These are phyloP conservation scores for Pythium scleroteichum DNA, from an alignment of 352 stramenopile species.

Conservation along the genomic window DNA sequence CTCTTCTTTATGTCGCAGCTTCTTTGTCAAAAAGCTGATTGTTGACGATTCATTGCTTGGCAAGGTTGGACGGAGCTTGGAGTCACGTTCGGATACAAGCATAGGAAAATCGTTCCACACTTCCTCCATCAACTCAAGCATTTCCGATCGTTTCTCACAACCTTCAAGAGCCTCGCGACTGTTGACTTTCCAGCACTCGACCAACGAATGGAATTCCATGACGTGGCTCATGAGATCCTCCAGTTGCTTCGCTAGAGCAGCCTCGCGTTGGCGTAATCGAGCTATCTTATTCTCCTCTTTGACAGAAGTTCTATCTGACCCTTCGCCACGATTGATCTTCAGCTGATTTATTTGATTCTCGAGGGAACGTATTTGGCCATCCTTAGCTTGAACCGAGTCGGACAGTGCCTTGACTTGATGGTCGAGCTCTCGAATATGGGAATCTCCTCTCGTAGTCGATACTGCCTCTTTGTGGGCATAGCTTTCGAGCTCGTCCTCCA, in stretches of 20 bases:
- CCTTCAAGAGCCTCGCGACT: constrained; percentile 43
- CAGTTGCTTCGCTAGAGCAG: constrained; percentile 32
- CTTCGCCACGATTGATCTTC: constrained; percentile 9
- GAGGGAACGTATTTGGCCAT: constrained; percentile 34
- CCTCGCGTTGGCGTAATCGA: constrained; percentile 25
- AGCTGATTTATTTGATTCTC: constrained; percentile 40
- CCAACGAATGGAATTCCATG: constrained; percentile 43
- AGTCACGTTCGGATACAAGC: constrained; percentile 26
- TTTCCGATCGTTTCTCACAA: constrained; percentile 32
- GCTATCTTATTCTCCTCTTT: constrained; percentile 14
- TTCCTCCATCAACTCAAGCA: constrained; percentile 42
- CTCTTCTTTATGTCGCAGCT: constrained; percentile 55
- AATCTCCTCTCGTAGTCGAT: neutral
- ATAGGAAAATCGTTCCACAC: constrained; percentile 62
- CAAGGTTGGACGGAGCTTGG: neutral
- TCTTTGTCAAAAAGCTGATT: constrained; percentile 61
- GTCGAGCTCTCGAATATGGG: constrained; percentile 27
- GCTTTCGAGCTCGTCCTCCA: constrained; percentile 28
- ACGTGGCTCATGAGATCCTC: constrained; percentile 45
- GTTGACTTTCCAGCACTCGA: constrained; percentile 55
- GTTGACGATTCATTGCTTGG: constrained; percentile 10
- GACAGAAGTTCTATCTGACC: neutral
- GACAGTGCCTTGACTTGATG: constrained; percentile 33
- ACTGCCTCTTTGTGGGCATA: constrained; percentile 11
- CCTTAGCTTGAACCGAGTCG: constrained; percentile 36